phyloP scores from a whole-genome alignment of 805 yeast species.

The Hyphopichia homilentoma region DNA sequence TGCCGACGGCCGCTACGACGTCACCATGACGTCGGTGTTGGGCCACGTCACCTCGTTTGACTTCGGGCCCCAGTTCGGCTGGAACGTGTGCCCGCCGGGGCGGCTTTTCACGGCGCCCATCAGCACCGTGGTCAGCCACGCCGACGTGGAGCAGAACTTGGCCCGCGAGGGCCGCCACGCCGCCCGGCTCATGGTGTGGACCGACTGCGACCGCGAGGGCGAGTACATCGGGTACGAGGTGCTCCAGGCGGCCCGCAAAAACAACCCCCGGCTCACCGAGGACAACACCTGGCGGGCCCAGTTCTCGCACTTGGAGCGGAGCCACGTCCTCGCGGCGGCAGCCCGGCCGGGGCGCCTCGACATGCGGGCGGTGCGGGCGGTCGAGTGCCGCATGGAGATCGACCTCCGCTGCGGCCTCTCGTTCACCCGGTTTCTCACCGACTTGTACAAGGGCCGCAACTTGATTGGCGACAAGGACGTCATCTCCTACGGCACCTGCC shows the following conservation, averaged over 20 bases:
- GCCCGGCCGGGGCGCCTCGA: constrained; percentile 61
- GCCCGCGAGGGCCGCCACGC: constrained; percentile 57
- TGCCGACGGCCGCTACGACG: constrained; percentile 67
- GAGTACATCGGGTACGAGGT: constrained; percentile 90
- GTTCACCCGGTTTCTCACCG: constrained; percentile 77
- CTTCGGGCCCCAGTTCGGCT: constrained; percentile 56
- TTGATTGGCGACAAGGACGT: constrained; percentile 27
- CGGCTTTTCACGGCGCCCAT: constrained; percentile 71
- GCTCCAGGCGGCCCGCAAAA: constrained; percentile 57
- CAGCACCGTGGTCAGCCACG: constrained; percentile 31
- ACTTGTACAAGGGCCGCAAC: constrained; percentile 36
- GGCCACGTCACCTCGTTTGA: constrained; percentile 76
- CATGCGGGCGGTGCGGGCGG: constrained; percentile 74
- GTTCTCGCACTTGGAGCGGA: constrained; percentile 81
- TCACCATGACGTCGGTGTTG: constrained; percentile 88
- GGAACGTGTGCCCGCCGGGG: constrained; percentile 66
- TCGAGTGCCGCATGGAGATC: constrained; percentile 76
- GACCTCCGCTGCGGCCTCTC: constrained; percentile 88
- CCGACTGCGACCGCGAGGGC: constrained; percentile 97
- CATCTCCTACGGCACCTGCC: constrained; percentile 89
- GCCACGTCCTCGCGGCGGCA: constrained; percentile 76
- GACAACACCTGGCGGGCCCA: constrained; percentile 63
- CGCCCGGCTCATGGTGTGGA: constrained; percentile 83
- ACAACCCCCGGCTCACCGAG: constrained; percentile 43
- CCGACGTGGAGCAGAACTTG: constrained; percentile 64